These are phyloP conservation scores for Coelastrella sp. DNA, from an alignment of 139 green algal species.

Conservation along the genomic window DNA sequence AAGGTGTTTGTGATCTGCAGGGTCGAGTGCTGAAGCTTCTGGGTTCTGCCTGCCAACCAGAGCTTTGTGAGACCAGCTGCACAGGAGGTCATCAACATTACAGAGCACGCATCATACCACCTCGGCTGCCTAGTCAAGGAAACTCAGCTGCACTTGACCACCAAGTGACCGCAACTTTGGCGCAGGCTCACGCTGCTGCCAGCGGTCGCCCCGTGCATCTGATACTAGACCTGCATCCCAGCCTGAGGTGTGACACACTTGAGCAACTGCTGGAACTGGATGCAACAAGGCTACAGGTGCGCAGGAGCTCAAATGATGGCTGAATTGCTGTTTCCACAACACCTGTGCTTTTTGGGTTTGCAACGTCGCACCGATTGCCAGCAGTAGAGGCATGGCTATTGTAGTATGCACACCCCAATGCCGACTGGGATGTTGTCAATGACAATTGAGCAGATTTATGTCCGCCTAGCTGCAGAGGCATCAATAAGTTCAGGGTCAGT, in stretches of 20 bases:
- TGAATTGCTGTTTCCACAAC: too few species aligned
- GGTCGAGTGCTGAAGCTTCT: conserved; percentile 6
- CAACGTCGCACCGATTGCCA: too few species aligned
- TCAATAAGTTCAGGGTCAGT: too few species aligned
- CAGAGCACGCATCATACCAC: conserved; percentile 20
- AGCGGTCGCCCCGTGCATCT: conserved; percentile 51
- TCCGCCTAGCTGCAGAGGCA: too few species aligned
- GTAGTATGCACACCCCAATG: too few species aligned
- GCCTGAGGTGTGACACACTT: neutral
- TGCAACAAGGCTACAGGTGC: conserved; percentile 32
- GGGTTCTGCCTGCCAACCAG: neutral
- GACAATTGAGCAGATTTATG: too few species aligned
- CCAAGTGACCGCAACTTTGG: neutral
- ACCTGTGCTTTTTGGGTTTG: neutral
- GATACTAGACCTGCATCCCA: conserved; percentile 54
- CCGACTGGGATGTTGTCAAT: too few species aligned
- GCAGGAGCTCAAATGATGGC: neutral
- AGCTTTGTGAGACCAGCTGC: conserved; percentile 37
- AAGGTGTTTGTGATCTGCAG: too few species aligned
- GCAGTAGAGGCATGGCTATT: too few species aligned
- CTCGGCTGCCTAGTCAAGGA: neutral
- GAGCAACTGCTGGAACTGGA: neutral
- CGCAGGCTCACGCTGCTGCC: neutral
- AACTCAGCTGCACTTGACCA: neutral
- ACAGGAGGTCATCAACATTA: conserved; percentile 38